Evolutionary conservation across 805 yeast species (phyloP).

Genomic region (Candida rishiriensis): DNA sequence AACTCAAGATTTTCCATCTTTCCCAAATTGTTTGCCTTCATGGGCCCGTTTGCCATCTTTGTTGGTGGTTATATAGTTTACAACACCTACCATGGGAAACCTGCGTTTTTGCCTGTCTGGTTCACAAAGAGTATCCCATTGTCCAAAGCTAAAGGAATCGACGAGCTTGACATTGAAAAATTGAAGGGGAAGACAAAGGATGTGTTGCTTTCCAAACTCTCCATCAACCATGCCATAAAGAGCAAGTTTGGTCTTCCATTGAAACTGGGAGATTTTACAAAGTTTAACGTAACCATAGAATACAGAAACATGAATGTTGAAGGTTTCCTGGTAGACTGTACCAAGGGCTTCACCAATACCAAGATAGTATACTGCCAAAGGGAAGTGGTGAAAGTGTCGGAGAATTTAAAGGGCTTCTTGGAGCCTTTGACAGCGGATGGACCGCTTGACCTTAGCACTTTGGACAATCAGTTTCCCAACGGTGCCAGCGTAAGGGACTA

Average conservation of each 20-base stretch:
- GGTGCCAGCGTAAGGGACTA: slow-evolving; percentile 24
- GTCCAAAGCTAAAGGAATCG: slow-evolving; percentile 22
- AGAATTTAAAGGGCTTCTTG: slow-evolving; percentile 25
- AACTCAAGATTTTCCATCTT: no score
- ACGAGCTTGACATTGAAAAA: slow-evolving; percentile 26
- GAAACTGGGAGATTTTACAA: slow-evolving; percentile 23
- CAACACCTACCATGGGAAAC: slow-evolving; percentile 25
- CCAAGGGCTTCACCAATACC: slow-evolving; percentile 26
- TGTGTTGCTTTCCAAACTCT: slow-evolving; percentile 24
- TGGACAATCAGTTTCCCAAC: slow-evolving; percentile 21
- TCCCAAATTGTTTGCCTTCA: slow-evolving; percentile 1
- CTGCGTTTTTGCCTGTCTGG: slow-evolving; percentile 31
- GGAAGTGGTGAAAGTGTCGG: slow-evolving; percentile 19
- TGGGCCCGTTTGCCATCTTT: slow-evolving; percentile 19
- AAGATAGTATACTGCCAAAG: slow-evolving; percentile 17
- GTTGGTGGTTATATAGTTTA: slow-evolving; percentile 25
- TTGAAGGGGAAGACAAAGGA: slow-evolving; percentile 22
- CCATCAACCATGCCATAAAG: slow-evolving; percentile 27
- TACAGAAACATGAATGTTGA: slow-evolving; percentile 26
- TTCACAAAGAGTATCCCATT: slow-evolving; percentile 25
- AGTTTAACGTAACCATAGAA: slow-evolving; percentile 28
- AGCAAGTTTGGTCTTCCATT: slow-evolving; percentile 30
- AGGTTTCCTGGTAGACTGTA: slow-evolving; percentile 30
- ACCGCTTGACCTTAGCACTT: slow-evolving; percentile 16
- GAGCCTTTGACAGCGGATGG: slow-evolving; percentile 28